Base-by-base conservation (phyloP, 441 rosid species). In the Breynia disticha region DNA sequence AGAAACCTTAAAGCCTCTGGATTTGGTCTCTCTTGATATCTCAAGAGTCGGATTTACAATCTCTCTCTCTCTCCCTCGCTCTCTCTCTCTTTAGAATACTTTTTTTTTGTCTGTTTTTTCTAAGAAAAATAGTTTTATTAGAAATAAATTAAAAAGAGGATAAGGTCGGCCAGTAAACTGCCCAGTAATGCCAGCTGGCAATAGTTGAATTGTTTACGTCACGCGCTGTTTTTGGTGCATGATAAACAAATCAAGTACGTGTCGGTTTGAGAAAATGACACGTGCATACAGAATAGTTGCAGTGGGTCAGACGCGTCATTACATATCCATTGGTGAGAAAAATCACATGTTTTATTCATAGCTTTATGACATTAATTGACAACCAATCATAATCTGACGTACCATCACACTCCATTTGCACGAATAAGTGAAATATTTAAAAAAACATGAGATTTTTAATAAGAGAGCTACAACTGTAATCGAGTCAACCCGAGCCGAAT, bases 101-200 rank as follows among this genome's bases (percentile, higher is more conserved):
- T 60, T 63, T 17, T 52, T 21, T 16, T 9, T 28, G n/a, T n/a
- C n/a, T n/a, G n/a, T 28, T 28, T 24, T 3, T 7, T 24, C 7
- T 18, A 22, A 2, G 11, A 18, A 49, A 49, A 7, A 22, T 9
- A 8, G 20, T 54, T 17, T 64, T 46, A 48, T 16, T 19, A 11
- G 9, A 38, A 51, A 51, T 16, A 46, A 56, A 65, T 46, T 57
- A 56, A 49, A 58, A 73, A 77, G 78, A 74, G 82, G 91, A 84
- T 84, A 84, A 84, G 91, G 73, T 76, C 73, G 82, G 77, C 79
- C 86, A 72, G 83, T 64, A 48, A 65, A 41, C 63, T 46, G 32
- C 56, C 75, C 70, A 61, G 86, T 60, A 16, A 66, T 66, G 81
- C 87, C 85, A 83, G 79, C 85, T 81, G 87, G 85, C 70, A 61